Evolutionary conservation across 1,139 yeast species (phyloP).

Genomic region (Meyerozyma guilliermondii): DNA sequence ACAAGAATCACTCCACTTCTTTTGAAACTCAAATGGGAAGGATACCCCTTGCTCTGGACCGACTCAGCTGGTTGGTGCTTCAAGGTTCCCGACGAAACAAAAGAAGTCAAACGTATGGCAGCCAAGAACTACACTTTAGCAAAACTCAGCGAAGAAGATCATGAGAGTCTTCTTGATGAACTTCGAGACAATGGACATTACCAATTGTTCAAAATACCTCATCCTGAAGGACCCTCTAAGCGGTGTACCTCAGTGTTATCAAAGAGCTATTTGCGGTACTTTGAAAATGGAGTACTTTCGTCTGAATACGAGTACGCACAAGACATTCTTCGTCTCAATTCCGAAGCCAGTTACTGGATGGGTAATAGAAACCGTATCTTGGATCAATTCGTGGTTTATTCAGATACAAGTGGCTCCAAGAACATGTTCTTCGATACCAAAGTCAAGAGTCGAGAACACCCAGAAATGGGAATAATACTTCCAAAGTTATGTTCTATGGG

Average conservation of each 20-base stretch:
- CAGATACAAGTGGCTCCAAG: constrained; percentile 16
- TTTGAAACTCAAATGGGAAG: constrained; percentile 80
- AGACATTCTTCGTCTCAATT: constrained; percentile 71
- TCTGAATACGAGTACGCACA: constrained; percentile 72
- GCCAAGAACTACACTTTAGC: constrained; percentile 51
- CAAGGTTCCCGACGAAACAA: constrained; percentile 42
- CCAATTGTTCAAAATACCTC: constrained; percentile 72
- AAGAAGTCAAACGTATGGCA: constrained; percentile 33
- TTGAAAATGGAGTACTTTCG: constrained; percentile 68
- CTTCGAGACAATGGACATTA: constrained; percentile 21
- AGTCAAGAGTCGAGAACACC: constrained; percentile 17
- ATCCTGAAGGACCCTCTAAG: constrained; percentile 74
- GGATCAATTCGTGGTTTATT: constrained; percentile 77
- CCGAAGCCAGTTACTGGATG: constrained; percentile 89
- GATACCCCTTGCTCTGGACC: constrained; percentile 76
- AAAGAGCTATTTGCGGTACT: constrained; percentile 64
- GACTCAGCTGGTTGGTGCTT: constrained; percentile 87
- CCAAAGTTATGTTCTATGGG: constrained; percentile 93
- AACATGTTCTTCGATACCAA: constrained; percentile 22
- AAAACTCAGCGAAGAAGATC: constrained; percentile 22
- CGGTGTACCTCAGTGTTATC: constrained; percentile 79
- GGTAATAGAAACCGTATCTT: constrained; percentile 80
- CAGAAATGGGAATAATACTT: constrained; percentile 64
- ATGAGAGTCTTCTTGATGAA: constrained; percentile 17
- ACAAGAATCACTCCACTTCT: constrained; percentile 75